These are phyloP conservation scores for Arachnomyces sp. DNA, from an alignment of 2,329 filamentous ascomycete genomes.

Conservation along the genomic window DNA sequence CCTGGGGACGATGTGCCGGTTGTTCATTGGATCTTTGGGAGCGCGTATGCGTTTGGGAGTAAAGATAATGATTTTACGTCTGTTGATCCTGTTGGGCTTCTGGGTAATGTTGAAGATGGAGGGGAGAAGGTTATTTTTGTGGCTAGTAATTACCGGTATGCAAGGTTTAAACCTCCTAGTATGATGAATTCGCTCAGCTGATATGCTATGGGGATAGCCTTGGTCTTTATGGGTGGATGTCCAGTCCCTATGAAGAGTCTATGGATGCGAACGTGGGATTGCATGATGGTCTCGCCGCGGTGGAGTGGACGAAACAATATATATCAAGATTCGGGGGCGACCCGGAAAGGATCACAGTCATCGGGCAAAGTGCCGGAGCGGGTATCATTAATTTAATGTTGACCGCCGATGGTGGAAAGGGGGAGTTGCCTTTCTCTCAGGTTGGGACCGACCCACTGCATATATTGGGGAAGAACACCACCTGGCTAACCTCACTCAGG, in stretches of 20 bases:
- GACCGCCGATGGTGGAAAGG: slow-evolving; percentile 11
- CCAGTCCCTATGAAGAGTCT: slow-evolving; percentile 1
- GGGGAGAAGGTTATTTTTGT: slow-evolving; percentile 5
- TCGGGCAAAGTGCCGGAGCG: slow-evolving; percentile 45
- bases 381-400: slow-evolving; percentile 49
- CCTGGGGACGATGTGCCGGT: slow-evolving; percentile 5
- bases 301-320: slow-evolving; percentile 38
- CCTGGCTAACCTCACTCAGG: not conserved
- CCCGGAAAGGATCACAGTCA: slow-evolving; percentile 38
- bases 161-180: not conserved
- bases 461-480: too few species aligned
- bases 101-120: slow-evolving; percentile 2
- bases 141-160: slow-evolving; percentile 5
- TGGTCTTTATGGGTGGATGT: slow-evolving; percentile 3
- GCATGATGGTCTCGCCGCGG: slow-evolving; percentile 2
- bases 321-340: slow-evolving; percentile 43
- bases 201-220: not conserved
- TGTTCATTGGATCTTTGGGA: slow-evolving; percentile 7
- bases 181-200: too few species aligned
- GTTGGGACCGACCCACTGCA: not conserved
- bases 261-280: slow-evolving; percentile 7
- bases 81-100: slow-evolving; percentile 3
- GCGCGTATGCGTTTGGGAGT: slow-evolving; percentile 3
- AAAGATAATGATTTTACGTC: slow-evolving; percentile 1
- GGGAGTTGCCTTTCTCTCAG: slow-evolving; percentile 2